A percentile compares a stretch with the other conserved stretches of the same genome.
phyloP scores from a whole-genome alignment of 495 filamentous ascomycete species.

The Neurospora sp. region DNA sequence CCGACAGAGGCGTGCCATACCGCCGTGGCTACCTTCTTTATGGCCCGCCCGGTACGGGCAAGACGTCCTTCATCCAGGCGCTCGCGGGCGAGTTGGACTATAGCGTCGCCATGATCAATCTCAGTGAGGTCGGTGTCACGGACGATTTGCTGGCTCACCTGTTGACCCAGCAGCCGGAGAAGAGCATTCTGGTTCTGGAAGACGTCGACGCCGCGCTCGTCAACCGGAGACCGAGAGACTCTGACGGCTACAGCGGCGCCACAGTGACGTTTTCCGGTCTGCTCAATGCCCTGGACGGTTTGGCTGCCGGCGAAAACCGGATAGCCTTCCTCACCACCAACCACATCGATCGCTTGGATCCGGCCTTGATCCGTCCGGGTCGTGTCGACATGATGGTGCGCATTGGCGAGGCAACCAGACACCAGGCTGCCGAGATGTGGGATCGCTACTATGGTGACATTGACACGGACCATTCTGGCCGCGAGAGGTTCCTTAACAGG shows the following conservation, averaged over 20 bases:
- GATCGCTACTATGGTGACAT: slow-evolving; percentile 84
- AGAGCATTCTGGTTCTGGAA: slow-evolving; percentile 81
- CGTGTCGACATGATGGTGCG: slow-evolving; percentile 88
- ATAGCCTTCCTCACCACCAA: slow-evolving; percentile 95
- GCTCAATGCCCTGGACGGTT: slow-evolving; percentile 86
- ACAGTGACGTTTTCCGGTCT: slow-evolving; percentile 94
- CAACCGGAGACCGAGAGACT: slow-evolving; percentile 64
- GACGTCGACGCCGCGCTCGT: slow-evolving; percentile 91
- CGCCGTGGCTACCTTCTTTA: slow-evolving; percentile 88
- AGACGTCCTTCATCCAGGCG: slow-evolving; percentile 94
- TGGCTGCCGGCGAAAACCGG: slow-evolving; percentile 90
- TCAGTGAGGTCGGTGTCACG: slow-evolving; percentile 85
- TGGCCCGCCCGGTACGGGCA: slow-evolving; percentile 88
- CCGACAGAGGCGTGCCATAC: slow-evolving; percentile 91
- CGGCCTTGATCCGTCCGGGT: slow-evolving; percentile 80
- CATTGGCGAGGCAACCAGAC: slow-evolving; percentile 75
- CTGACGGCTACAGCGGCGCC: slow-evolving; percentile 77
- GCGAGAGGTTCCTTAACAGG: slow-evolving; percentile 41
- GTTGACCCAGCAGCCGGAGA: slow-evolving; percentile 73
- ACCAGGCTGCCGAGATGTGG: slow-evolving; percentile 83
- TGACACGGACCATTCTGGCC: slow-evolving; percentile 49
- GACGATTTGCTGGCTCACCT: slow-evolving; percentile 87
- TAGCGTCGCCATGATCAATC: slow-evolving; percentile 85
- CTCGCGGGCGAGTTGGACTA: slow-evolving; percentile 87
- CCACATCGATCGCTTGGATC: slow-evolving; percentile 78